Conservation (phyloP, 2,329 filamentous ascomycete genomes). For the Cryphonectria nitschkei region DNA sequence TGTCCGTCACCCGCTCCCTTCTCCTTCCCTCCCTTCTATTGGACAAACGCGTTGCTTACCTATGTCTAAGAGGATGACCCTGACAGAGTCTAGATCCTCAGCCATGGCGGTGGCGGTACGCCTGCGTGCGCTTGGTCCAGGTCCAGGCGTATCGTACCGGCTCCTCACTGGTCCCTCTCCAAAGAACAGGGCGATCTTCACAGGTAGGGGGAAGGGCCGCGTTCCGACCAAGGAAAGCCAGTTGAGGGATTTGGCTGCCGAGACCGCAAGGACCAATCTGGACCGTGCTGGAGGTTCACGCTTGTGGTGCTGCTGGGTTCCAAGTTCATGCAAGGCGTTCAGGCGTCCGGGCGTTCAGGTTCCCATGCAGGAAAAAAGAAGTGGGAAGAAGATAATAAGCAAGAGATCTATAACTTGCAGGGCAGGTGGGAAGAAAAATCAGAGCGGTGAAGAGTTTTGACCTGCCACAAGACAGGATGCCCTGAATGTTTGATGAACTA, state of each 20-base stretch:
- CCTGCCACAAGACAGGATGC: conserved; percentile 6
- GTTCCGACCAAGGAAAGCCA: not conserved
- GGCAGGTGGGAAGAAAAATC: not conserved
- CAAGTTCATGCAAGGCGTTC: conserved; percentile 5
- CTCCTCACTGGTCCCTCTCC: not conserved
- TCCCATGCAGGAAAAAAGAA: not conserved
- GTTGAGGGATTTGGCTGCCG: conserved; percentile 1
- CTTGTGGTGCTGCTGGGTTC: not conserved
- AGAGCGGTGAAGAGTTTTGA: conserved; percentile 12
- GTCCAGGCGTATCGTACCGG: not conserved
- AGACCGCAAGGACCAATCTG: conserved; percentile 8
- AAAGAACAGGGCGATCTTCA: not conserved
- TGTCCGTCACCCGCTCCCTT: not conserved
- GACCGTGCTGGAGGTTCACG: not conserved
- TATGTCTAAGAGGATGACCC: conserved; percentile 61
- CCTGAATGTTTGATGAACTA: not conserved
- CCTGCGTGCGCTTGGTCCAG: conserved; percentile 17
- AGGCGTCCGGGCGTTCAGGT: not conserved
- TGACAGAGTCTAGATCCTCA: conserved; percentile 39
- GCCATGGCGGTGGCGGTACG: conserved; percentile 37
- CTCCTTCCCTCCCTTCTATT: not conserved
- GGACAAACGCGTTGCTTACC: conserved; percentile 44
- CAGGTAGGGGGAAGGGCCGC: not conserved
- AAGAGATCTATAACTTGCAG: conserved; percentile 10
- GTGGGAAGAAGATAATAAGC: not conserved